Evolutionary conservation across 176 grass and related monocot genomes (phyloP).

Genomic region (Oryza longistaminata): DNA sequence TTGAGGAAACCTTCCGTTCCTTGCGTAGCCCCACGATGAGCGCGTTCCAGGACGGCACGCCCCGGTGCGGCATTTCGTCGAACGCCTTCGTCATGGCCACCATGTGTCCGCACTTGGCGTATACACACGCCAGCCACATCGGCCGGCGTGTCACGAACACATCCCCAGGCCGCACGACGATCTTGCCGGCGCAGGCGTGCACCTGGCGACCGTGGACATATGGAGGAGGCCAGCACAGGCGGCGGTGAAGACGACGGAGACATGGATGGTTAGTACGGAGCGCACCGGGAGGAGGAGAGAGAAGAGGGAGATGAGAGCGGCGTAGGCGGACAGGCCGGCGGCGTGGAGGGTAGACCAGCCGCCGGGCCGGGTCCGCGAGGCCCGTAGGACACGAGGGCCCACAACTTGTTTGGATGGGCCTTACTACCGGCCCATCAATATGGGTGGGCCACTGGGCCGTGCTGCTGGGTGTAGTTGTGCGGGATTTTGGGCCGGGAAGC

Average conservation of each 20-base stretch:
- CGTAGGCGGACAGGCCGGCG: constrained; percentile 26
- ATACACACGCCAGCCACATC: constrained; percentile 45
- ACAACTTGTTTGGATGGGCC: too few relatives aligned
- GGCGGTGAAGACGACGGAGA: constrained; percentile 5
- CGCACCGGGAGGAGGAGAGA: not conserved
- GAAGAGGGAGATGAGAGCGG: too few relatives aligned
- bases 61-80: too few relatives aligned
- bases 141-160: constrained; percentile 50
- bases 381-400: constrained; percentile 22
- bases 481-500: too few relatives aligned
- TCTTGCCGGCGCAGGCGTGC: constrained; percentile 45
- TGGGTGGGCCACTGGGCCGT: too few relatives aligned
- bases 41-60: too few relatives aligned
- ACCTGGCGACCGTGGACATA: constrained; percentile 20
- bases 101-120: constrained; percentile 49
- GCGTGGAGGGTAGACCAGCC: too few relatives aligned
- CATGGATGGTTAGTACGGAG: constrained; percentile 30
- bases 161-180: constrained; percentile 33
- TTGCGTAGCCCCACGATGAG: too few relatives aligned
- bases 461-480: too few relatives aligned
- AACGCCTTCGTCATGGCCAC: not conserved
- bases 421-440: too few relatives aligned
- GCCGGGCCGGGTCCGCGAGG: not conserved
- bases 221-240: not conserved
- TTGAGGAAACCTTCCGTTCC: too few relatives aligned